These are phyloP conservation scores for Sporobolomyces pararoseus DNA, from an alignment of 768 basidiomycete genomes.

Conservation along the genomic window DNA sequence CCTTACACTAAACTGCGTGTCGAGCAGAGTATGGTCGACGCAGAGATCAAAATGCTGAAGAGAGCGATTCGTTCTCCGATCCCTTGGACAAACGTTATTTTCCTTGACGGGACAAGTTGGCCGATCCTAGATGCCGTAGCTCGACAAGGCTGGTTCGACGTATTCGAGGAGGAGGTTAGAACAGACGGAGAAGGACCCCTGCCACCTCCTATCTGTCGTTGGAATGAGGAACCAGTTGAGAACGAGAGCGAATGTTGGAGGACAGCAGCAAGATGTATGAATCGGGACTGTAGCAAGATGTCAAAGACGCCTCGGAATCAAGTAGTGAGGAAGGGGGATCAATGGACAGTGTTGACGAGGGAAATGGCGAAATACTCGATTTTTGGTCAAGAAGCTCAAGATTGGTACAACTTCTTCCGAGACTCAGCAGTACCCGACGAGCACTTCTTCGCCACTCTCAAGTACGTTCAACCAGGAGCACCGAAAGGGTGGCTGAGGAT, in stretches of 20 bases:
- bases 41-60: conserved; percentile 4
- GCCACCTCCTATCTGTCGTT: background rate
- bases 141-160: conserved; percentile 2
- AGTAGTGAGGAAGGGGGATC: conserved; percentile 6
- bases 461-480: conserved; percentile 2
- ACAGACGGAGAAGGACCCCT: conserved; percentile 1
- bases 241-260: background rate
- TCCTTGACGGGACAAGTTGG: conserved; percentile 1
- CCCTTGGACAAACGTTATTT: background rate
- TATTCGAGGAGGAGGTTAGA: background rate
- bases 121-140: conserved; percentile 6
- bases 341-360: conserved; percentile 10
- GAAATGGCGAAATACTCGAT: conserved; percentile 5
- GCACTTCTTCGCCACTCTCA: conserved; percentile 16
- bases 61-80: background rate
- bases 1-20: too few species aligned
- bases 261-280: background rate
- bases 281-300: conserved; percentile 1
- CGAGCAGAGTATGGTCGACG: conserved; percentile 10
- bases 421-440: conserved; percentile 7
- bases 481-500: conserved; percentile 8
- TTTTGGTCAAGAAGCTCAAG: conserved; percentile 9
- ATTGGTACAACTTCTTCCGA: conserved; percentile 12
- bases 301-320: background rate
- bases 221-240: background rate